Base-by-base conservation (phyloP, 2,329 filamentous ascomycete species). In the Chaetomium sp. region DNA sequence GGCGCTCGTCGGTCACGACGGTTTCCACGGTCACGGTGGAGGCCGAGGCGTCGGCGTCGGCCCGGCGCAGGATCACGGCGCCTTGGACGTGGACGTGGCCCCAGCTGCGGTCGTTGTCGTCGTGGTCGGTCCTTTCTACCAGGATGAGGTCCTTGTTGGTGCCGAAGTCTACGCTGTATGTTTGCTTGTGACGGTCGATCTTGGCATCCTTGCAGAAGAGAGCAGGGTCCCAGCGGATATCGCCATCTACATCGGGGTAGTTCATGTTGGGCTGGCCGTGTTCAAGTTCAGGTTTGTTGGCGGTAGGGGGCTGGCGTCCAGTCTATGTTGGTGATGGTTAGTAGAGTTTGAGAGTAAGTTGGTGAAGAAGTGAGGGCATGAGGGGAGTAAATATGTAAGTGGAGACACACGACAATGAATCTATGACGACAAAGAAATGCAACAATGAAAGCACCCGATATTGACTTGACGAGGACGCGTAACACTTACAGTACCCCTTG, bases 21-120 rank as follows among this genome's bases (percentile, higher is more conserved):
- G 79, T 72, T 66, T 85, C 78, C 6, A 85, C 57, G 1, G 80
- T 76, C 42, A 85, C 69, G 2, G 71, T 74, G 3, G 81, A 77
- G 2, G 69, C 63, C 0, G 76, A 75, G 2, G 73, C 75, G 27
- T 70, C 70, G 19, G 75, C 72, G 13, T 74, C 70, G 47, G 69
- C 74, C 53, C 72, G 78, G 68, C 80, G 78, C 50, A 86, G 61
- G 50, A 83, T 69, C 21, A 85, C 72, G 27, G 81, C 75, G 56
- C 84, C 84, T 13, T 70, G 76, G 55, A 85, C 72, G 7, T 73
- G 73, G 38, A 83, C 77, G 6, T 68, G 65, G 50, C 69, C 71
- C 27, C 72, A 72, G 7, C 70, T 67, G 51, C 56, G 67, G 57
- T 57, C 63, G n/a, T 33, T 65, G n/a, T 68, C 47, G 12, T 69